A percentile compares a stretch with the other conserved stretches of the same genome.
phyloP scores from a whole-genome alignment of 768 basidiomycete genomes.

The Mycena amicta region DNA sequence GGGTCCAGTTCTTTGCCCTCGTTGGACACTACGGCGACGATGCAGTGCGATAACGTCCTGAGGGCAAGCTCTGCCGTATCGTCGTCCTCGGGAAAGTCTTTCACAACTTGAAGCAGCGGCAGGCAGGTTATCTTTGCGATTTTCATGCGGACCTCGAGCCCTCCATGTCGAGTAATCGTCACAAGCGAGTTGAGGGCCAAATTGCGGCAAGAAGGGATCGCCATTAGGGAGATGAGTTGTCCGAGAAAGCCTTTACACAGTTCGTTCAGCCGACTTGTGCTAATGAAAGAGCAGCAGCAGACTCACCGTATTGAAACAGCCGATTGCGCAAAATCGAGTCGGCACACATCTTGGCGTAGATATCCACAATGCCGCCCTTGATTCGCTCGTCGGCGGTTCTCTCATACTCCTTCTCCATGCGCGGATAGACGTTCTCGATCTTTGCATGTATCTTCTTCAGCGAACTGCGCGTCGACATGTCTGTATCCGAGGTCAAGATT shows the following conservation, averaged over 20 bases:
- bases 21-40: background rate
- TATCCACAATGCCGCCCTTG: conserved; percentile 41
- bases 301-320: conserved; percentile 40
- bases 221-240: conserved; percentile 42
- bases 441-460: background rate
- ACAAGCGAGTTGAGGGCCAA: conserved; percentile 41
- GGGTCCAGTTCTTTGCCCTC: background rate
- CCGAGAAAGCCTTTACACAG: conserved; percentile 36
- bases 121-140: conserved; percentile 37
- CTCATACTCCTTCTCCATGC: conserved; percentile 38
- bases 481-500: background rate
- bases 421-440: conserved; percentile 36
- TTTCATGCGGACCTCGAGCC: conserved; percentile 36
- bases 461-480: background rate
- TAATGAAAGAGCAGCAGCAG: background rate
- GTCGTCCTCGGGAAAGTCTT: conserved; percentile 16
- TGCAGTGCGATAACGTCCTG: background rate
- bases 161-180: conserved; percentile 46
- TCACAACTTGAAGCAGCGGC: conserved; percentile 36
- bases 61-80: background rate
- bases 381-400: conserved; percentile 32
- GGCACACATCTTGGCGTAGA: conserved; percentile 47
- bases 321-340: conserved; percentile 45
- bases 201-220: conserved; percentile 35
- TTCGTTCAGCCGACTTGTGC: background rate